Evolutionary conservation across 108 stramenopile species (phyloP).

Genomic region (Cyclostephanos invisitatus): DNA sequence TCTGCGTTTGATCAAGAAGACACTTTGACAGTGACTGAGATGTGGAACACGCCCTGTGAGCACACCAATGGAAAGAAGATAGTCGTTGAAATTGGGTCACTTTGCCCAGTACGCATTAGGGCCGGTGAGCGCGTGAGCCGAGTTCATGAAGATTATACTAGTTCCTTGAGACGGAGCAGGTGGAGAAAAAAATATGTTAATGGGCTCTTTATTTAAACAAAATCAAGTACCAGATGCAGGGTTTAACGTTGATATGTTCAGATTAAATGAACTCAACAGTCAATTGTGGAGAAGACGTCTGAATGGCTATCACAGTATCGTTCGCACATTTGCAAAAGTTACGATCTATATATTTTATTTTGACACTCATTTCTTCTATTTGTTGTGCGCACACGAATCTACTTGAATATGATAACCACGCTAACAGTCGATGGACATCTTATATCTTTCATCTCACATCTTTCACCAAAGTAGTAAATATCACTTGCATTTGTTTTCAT

Average conservation of each 20-base stretch:
- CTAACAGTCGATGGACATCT: background rate
- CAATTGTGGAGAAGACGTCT: too few relatives aligned
- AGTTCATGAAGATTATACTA: conserved; percentile 68
- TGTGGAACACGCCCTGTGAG: background rate
- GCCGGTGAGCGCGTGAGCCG: conserved; percentile 73
- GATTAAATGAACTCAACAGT: too few relatives aligned
- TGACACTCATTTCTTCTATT: too few relatives aligned
- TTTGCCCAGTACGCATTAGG: conserved; percentile 63
- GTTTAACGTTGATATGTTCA: too few relatives aligned
- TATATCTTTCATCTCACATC: background rate
- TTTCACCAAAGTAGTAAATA: too few relatives aligned
- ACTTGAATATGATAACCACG: background rate
- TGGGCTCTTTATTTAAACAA: conserved; percentile 7
- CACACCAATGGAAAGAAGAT: conserved; percentile 34
- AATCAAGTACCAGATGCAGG: too few relatives aligned
- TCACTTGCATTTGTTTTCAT: too few relatives aligned
- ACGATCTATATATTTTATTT: too few relatives aligned
- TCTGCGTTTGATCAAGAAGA: conserved; percentile 26
- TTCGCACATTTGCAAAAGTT: too few relatives aligned
- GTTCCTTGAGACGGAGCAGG: conserved; percentile 70
- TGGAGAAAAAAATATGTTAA: conserved; percentile 83
- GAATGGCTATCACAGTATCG: too few relatives aligned
- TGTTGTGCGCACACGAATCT: too few relatives aligned
- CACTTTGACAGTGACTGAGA: conserved; percentile 2
- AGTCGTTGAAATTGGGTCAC: conserved; percentile 62